Percentiles rank a stretch among this genome's conserved stretches.
phyloP scores from a whole-genome alignment of 331 rosid genomes.

The Acacia pycnantha region DNA sequence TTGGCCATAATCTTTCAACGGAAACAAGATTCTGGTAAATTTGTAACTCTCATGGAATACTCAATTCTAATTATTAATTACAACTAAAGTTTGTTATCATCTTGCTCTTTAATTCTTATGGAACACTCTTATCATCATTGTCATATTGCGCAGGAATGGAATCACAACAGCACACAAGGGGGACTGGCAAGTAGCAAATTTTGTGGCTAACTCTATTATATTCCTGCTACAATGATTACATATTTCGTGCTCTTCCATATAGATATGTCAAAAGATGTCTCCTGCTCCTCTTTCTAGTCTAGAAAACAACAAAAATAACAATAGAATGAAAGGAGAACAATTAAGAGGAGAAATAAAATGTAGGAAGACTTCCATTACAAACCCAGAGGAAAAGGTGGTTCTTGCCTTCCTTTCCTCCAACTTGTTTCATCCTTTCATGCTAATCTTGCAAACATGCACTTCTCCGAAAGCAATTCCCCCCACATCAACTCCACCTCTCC shows the following conservation, averaged over 20 bases:
- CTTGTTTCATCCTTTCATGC: conserved; percentile 1
- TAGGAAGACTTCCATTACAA: conserved; percentile 40
- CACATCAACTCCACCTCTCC: conserved; percentile 31
- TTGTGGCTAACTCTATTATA: conserved; percentile 40
- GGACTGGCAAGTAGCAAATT: conserved; percentile 8
- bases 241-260: conserved; percentile 43
- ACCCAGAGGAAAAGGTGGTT: conserved; percentile 47
- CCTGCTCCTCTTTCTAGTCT: conserved; percentile 35
- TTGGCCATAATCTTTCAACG: too few species aligned
- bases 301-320: conserved; percentile 30
- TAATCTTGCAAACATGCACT: neutral
- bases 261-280: conserved; percentile 55
- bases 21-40: too few species aligned
- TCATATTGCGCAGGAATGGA: neutral
- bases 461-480: conserved; percentile 4
- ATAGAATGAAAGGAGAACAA: neutral
- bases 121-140: neutral
- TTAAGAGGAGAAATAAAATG: conserved; percentile 27
- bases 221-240: conserved; percentile 47
- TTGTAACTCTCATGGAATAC: too few species aligned
- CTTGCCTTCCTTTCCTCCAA: conserved; percentile 38
- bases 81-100: neutral
- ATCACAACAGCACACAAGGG: conserved; percentile 10
- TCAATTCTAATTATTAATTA: neutral
- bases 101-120: neutral